Evolutionary conservation across 352 stramenopile species (phyloP).

Genomic region (Globisporangium acanthophoron): DNA sequence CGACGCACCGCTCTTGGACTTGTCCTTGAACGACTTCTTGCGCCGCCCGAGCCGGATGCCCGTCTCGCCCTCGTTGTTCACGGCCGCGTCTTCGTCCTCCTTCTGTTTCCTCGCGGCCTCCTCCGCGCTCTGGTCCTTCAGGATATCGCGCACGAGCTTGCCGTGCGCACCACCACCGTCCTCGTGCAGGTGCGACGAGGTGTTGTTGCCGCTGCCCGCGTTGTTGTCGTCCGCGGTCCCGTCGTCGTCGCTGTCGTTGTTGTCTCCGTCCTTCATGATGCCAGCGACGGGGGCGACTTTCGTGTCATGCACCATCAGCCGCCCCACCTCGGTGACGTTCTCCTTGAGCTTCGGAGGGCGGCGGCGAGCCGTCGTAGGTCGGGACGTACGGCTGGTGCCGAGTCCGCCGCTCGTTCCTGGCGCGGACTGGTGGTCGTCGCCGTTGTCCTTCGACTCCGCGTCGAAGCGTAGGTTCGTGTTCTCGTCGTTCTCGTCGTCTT

Average conservation of each 20-base stretch:
- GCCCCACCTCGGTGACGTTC: conserved; percentile 74
- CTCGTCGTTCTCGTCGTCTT: conserved; percentile 51
- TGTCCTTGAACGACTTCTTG: conserved; percentile 82
- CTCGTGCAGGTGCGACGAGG: conserved; percentile 21
- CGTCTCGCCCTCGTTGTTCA: conserved; percentile 50
- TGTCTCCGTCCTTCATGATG: conserved; percentile 85
- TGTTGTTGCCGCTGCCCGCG: conserved; percentile 12
- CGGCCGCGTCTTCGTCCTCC: conserved; percentile 57
- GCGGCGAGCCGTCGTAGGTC: conserved; percentile 81
- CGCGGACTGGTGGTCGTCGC: conserved; percentile 20
- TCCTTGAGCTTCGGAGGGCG: conserved; percentile 86
- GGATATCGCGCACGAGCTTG: conserved; percentile 76
- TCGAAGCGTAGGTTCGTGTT: conserved; percentile 38
- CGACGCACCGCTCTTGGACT: conserved; percentile 64
- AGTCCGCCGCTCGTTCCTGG: conserved; percentile 45
- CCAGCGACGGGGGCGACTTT: conserved; percentile 71
- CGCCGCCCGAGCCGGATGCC: conserved; percentile 67
- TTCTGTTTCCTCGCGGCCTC: conserved; percentile 59
- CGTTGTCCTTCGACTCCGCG: conserved; percentile 30
- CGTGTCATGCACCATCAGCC: conserved; percentile 64
- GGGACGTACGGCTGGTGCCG: conserved; percentile 60
- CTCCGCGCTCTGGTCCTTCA: conserved; percentile 73
- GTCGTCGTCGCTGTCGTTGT: conserved; percentile 51
- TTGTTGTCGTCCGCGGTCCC: conserved; percentile 27
- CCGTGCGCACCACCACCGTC: conserved; percentile 41